Evolutionary conservation across 306 rosid species (phyloP).

Genomic region (Lathyrus sativus): DNA sequence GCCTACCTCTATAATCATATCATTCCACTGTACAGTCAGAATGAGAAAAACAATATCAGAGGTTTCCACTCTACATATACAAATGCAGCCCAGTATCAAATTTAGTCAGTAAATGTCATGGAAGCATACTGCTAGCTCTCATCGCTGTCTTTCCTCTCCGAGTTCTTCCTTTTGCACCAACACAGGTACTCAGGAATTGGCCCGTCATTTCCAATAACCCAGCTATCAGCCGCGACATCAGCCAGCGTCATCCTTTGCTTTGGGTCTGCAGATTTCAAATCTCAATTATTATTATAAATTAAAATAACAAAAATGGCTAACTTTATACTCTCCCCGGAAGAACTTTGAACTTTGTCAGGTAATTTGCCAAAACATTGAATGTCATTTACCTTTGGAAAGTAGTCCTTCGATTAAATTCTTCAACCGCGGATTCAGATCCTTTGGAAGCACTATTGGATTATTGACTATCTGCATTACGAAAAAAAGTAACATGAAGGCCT

Average conservation of each 20-base stretch:
- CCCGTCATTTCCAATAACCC: constrained; percentile 86
- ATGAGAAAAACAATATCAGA: not conserved
- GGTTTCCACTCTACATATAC: constrained; percentile 46
- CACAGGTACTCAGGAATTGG: constrained; percentile 71
- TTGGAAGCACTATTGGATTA: constrained; percentile 70
- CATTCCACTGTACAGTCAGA: constrained; percentile 1
- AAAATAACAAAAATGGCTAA: not conserved
- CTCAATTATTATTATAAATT: not conserved
- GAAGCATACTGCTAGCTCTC: constrained; percentile 46
- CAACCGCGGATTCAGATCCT: constrained; percentile 65
- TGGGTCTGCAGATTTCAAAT: constrained; percentile 65
- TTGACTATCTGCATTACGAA: constrained; percentile 69
- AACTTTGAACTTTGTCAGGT: not conserved
- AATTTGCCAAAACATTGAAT: not conserved
- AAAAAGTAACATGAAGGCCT: not conserved
- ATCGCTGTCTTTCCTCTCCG: constrained; percentile 42
- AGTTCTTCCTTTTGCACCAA: constrained; percentile 79
- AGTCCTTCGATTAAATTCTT: constrained; percentile 79
- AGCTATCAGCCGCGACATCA: constrained; percentile 64
- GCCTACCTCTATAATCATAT: constrained; percentile 9
- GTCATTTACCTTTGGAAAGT: constrained; percentile 77
- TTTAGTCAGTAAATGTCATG: constrained; percentile 43
- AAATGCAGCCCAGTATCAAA: constrained; percentile 38
- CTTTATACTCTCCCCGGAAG: not conserved
- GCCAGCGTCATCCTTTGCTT: constrained; percentile 65